Percentiles rank a stretch among this genome's conserved stretches.
These are phyloP conservation scores for Cymbidium sinense DNA, from an alignment of 106 monocot species.

Conservation along the genomic window DNA sequence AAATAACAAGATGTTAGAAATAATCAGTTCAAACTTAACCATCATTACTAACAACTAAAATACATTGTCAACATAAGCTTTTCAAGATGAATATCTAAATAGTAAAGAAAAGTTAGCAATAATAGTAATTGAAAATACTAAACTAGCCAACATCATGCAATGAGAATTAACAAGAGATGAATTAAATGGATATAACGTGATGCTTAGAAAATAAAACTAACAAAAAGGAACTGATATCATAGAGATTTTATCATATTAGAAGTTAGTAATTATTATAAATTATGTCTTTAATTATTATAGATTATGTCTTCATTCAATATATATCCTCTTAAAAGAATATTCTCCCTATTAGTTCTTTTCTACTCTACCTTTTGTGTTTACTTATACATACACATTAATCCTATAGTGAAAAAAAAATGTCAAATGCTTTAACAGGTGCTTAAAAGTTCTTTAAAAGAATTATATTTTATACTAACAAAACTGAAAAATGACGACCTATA, in stretches of 20 bases:
- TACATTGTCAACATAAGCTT: background rate
- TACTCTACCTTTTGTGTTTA: background rate
- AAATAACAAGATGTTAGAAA: slow-evolving; percentile 4
- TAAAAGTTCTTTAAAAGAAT: background rate
- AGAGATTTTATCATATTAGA: background rate
- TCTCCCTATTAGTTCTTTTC: background rate
- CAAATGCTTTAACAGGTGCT: background rate
- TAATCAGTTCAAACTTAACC: background rate
- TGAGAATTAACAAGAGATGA: too few species aligned
- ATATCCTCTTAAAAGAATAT: background rate
- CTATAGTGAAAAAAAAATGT: background rate
- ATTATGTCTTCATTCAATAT: background rate
- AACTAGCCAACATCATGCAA: background rate
- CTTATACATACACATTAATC: background rate
- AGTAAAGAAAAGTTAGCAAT: too few species aligned
- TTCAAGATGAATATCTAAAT: too few species aligned
- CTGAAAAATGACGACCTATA: background rate
- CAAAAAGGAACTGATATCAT: background rate
- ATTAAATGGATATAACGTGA: background rate
- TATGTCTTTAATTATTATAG: too few species aligned
- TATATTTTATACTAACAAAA: background rate
- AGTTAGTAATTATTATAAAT: background rate
- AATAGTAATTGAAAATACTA: background rate
- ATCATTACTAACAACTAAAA: background rate
- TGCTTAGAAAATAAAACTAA: background rate